These are phyloP conservation scores for Nakaseomyces kungkrabaensis DNA, from an alignment of 1,139 yeast species.

Conservation along the genomic window DNA sequence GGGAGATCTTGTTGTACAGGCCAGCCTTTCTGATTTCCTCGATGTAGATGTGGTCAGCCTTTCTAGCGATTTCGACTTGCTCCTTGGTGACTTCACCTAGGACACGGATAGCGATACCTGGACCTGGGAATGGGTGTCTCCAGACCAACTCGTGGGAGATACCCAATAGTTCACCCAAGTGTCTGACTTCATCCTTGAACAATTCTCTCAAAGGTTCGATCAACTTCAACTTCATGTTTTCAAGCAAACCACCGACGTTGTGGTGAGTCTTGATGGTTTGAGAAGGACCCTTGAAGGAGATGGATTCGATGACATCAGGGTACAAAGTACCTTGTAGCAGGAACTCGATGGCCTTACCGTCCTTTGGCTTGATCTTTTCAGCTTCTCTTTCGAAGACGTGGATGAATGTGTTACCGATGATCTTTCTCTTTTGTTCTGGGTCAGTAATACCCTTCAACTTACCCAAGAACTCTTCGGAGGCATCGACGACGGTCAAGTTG, in stretches of 20 bases:
- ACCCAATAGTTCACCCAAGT: conserved; percentile 86
- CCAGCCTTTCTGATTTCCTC: conserved; percentile 94
- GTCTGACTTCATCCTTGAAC: conserved; percentile 97
- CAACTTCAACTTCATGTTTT: conserved; percentile 94
- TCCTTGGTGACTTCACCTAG: conserved; percentile 90
- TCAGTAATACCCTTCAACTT: conserved; percentile 91
- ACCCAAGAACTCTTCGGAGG: conserved; percentile 77
- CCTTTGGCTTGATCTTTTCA: conserved; percentile 78
- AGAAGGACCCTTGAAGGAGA: conserved; percentile 98
- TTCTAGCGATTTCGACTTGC: conserved; percentile 93
- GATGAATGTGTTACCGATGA: conserved; percentile 95
- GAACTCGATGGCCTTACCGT: conserved; percentile 85
- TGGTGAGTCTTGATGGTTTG: conserved; percentile 99
- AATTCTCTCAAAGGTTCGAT: conserved; percentile 97
- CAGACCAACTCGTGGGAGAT: conserved; percentile 95
- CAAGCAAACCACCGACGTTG: conserved; percentile 96
- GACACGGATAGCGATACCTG: conserved; percentile 97
- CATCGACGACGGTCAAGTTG: conserved; percentile 89
- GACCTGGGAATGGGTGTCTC: conserved; percentile 99
- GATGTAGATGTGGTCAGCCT: conserved; percentile 91
- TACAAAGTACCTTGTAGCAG: conserved; percentile 94
- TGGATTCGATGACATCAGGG: conserved; percentile 98
- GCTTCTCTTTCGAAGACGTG: conserved; percentile 96
- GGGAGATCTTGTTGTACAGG: conserved; percentile 83
- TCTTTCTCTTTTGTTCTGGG: conserved; percentile 98